A percentile compares a stretch with the other conserved stretches of the same genome.
Conservation (phyloP, 331 rosid species). For the Acacia pycnantha region DNA sequence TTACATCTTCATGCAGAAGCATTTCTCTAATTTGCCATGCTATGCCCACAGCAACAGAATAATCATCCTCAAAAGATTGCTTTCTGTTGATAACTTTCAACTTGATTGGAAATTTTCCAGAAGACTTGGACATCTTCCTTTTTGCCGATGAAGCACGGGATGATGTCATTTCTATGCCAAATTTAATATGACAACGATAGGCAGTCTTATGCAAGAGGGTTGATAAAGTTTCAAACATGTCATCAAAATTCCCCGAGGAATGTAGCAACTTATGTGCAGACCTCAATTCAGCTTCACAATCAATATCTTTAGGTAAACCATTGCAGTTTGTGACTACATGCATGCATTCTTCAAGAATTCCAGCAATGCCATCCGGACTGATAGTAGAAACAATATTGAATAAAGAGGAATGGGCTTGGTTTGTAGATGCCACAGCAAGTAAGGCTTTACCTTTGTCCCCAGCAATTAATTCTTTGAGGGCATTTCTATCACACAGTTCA, state of each 20-base stretch:
- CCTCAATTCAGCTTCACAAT: slow-evolving; percentile 74
- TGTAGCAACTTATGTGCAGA: slow-evolving; percentile 78
- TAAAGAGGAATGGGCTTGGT: slow-evolving; percentile 67
- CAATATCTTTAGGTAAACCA: slow-evolving; percentile 70
- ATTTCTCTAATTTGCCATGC: slow-evolving; percentile 90
- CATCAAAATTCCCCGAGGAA: slow-evolving; percentile 67
- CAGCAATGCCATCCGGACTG: slow-evolving; percentile 58
- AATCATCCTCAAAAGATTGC: slow-evolving; percentile 75
- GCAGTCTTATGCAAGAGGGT: slow-evolving; percentile 70
- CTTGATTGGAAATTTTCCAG: slow-evolving; percentile 48
- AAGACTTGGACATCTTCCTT: slow-evolving; percentile 47
- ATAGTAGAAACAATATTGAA: slow-evolving; percentile 64
- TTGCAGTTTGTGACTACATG: slow-evolving; percentile 55
- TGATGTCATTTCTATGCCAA: slow-evolving; percentile 57
- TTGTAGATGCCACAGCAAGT: slow-evolving; percentile 53
- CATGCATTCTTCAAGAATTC: slow-evolving; percentile 67
- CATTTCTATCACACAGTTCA: slow-evolving; percentile 47
- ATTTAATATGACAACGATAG: slow-evolving; percentile 75
- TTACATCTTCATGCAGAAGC: slow-evolving; percentile 52
- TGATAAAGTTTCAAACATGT: slow-evolving; percentile 67
- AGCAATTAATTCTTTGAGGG: slow-evolving; percentile 60
- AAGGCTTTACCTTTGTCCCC: slow-evolving; percentile 61
- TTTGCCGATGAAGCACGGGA: slow-evolving; percentile 44
- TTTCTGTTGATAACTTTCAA: slow-evolving; percentile 53
- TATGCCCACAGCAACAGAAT: slow-evolving; percentile 68